Evolutionary conservation across 352 stramenopile genomes (phyloP).

Genomic region (Globisporangium mamillatum): DNA sequence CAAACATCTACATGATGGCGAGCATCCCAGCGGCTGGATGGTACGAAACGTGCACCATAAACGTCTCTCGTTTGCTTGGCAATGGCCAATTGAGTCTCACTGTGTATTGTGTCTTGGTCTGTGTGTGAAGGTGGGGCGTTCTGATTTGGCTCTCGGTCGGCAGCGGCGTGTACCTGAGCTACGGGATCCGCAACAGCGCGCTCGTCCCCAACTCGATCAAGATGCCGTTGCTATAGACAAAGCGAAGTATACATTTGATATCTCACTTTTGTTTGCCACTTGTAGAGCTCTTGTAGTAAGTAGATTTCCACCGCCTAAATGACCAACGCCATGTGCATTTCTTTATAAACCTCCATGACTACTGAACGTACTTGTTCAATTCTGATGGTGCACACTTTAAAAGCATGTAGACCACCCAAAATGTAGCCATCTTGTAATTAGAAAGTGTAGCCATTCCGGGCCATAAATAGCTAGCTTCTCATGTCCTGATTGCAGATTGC

Average conservation of each 20-base stretch:
- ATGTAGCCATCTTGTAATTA: neutral
- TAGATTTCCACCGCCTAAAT: neutral
- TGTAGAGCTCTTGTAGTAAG: neutral
- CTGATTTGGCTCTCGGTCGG: conserved; percentile 65
- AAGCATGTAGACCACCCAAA: neutral
- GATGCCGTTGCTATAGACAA: conserved; percentile 20
- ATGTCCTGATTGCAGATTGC: neutral
- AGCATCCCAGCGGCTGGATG: conserved; percentile 53
- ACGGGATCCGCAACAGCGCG: conserved; percentile 76
- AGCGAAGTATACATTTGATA: neutral
- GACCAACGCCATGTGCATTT: neutral
- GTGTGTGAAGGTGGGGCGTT: conserved; percentile 55
- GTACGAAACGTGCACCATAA: conserved; percentile 24
- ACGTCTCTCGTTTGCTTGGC: neutral
- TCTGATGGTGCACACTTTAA: neutral
- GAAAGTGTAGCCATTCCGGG: conserved; percentile 5
- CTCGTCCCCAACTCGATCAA: conserved; percentile 28
- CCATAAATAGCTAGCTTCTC: neutral
- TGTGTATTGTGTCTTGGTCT: neutral
- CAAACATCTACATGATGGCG: conserved; percentile 69
- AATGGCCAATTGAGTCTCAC: neutral
- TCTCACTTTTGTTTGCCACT: neutral
- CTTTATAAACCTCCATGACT: neutral
- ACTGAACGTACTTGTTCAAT: neutral
- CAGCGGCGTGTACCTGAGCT: conserved; percentile 68